Evolutionary conservation across 495 filamentous ascomycete genomes (phyloP), one percentile per base, ranked within the genome.

Genomic region (Parachaetomium inaequale): DNA sequence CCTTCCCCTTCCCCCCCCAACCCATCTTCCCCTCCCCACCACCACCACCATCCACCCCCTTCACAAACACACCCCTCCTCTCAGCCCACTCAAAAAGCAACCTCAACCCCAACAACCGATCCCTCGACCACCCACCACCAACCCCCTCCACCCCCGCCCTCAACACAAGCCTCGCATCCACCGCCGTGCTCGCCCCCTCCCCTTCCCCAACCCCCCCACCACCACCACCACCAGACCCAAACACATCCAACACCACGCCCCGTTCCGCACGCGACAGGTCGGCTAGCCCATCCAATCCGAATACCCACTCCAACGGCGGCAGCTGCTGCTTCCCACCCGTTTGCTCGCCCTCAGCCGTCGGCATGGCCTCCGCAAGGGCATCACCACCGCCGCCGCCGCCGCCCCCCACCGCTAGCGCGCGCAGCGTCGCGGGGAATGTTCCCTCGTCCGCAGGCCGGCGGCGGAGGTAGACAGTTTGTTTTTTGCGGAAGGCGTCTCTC

Each of bases 11-110:
- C 47, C n/a, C 49, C 7, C 28, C 64, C 5, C 36, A 31, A 26
- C 46, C 54, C 28, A 29, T 15, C 56, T 42, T 34, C 29, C 23
- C 47, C 42, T 51, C 42, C 31, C 11, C 50, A 29, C 23, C 40
- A 29, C 32, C 34, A n/a, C 36, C 50, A 7, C 55, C 63, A 34
- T 25, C 40, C 17, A 5, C 38, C n/a, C n/a, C 31, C 12, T 15
- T 11, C 12, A 23, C 45, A 63, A 57, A 66, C 26, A 53, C 28
- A 1, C 62, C 65, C 40, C 73, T 74, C 70, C 76, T 66, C 67
- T 83, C 90, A 3, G 86, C 82, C 90, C 92, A 96, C 63, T 87
- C 87, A 73, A 96, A 94, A 49, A 98, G 70, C 11, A 93, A 66
- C 59, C 82, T 82, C 25, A 97, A 74, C 57, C 92, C 90, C 74